phyloP scores from a whole-genome alignment of 371 early-diverging fungal genomes.

The Syncephalastrum sp. region DNA sequence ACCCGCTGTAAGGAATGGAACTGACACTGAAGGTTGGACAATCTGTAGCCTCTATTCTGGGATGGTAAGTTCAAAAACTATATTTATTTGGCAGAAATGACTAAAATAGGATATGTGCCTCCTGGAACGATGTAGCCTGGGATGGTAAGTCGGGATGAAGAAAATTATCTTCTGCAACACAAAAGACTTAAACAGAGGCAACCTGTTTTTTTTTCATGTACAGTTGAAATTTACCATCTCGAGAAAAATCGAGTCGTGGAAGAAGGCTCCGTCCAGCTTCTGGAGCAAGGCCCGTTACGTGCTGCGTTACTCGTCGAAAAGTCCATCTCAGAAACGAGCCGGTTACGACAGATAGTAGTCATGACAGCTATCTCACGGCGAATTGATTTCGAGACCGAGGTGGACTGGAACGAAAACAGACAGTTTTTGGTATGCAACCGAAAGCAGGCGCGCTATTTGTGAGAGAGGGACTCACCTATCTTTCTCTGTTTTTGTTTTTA shows the following conservation, averaged over 20 bases:
- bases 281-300: conserved; percentile 77
- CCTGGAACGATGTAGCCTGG: conserved; percentile 32
- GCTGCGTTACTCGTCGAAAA: conserved; percentile 70
- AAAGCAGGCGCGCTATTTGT: background rate
- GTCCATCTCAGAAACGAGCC: conserved; percentile 64
- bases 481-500: conserved; percentile 1
- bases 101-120: background rate
- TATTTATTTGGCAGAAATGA: too few relatives aligned
- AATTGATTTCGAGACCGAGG: conserved; percentile 85
- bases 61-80: conserved; percentile 64
- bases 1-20: too few relatives aligned
- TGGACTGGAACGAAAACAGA: conserved; percentile 92
- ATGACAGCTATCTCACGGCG: conserved; percentile 67
- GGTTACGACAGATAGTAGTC: conserved; percentile 72
- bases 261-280: conserved; percentile 47
- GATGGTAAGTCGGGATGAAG: conserved; percentile 30
- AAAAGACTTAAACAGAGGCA: background rate
- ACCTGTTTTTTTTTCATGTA: background rate
- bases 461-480: background rate
- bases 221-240: conserved; percentile 49
- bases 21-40: background rate
- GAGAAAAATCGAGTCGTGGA: conserved; percentile 35
- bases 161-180: background rate
- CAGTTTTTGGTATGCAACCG: conserved; percentile 61
- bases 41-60: conserved; percentile 71